Percentiles rank a stretch among this genome's conserved stretches.
These are phyloP conservation scores for Kwoniella bestiolae DNA, from an alignment of 768 basidiomycete genomes.

Conservation along the genomic window DNA sequence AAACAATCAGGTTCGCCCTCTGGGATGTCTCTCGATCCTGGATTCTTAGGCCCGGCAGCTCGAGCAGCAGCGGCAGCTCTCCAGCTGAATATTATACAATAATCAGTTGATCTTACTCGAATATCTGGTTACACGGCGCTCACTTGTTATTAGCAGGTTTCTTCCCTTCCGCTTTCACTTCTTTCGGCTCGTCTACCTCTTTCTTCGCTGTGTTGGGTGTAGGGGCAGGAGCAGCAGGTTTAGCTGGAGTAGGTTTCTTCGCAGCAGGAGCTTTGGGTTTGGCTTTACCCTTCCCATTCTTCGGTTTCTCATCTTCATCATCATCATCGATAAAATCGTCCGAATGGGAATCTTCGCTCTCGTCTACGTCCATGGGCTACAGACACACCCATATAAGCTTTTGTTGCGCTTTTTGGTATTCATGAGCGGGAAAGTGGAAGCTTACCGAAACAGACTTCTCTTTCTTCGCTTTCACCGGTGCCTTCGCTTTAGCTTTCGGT, in stretches of 20 bases:
- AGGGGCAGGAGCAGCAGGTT: constrained; percentile 29
- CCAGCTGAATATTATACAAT: too few species aligned
- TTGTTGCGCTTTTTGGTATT: too few species aligned
- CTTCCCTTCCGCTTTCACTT: constrained; percentile 33
- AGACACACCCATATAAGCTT: constrained; percentile 11
- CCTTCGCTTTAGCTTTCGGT: constrained; percentile 11
- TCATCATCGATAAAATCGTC: constrained; percentile 42
- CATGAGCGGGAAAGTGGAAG: neutral
- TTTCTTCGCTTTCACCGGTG: neutral
- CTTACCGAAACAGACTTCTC: constrained; percentile 33
- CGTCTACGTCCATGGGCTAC: constrained; percentile 46
- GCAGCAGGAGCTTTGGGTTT: constrained; percentile 29
- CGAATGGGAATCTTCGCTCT: constrained; percentile 20
- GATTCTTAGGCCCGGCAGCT: constrained; percentile 44
- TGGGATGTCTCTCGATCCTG: constrained; percentile 71
- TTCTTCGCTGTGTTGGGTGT: constrained; percentile 19
- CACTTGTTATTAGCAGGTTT: constrained; percentile 59
- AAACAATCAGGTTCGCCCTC: constrained; percentile 75
- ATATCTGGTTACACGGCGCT: too few species aligned
- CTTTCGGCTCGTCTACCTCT: constrained; percentile 30
- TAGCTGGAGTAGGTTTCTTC: constrained; percentile 28
- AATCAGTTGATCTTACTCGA: too few species aligned
- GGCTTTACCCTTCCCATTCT: constrained; percentile 37
- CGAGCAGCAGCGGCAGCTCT: constrained; percentile 32
- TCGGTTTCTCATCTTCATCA: constrained; percentile 35